phyloP scores from a whole-genome alignment of 129 eudicot species.

The Mikania micrantha region DNA sequence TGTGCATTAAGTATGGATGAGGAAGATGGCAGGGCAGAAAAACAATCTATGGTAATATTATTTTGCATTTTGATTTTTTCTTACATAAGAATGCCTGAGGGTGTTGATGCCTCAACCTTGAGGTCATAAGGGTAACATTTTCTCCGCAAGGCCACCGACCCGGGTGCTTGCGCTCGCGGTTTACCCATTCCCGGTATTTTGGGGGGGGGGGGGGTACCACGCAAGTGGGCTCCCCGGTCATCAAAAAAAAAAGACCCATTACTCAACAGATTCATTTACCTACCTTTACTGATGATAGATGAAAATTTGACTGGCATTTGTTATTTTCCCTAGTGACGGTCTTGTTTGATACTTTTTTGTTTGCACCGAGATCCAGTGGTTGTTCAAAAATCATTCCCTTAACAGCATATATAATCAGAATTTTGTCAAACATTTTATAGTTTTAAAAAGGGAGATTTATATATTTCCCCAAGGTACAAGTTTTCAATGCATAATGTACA shows the following conservation, averaged over 20 bases:
- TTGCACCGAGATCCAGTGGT: constrained; percentile 5
- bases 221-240: too few species aligned
- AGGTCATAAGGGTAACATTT: too few species aligned
- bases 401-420: neutral
- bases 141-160: too few species aligned
- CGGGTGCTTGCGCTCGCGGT: too few species aligned
- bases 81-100: neutral
- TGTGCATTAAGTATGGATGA: constrained; percentile 41
- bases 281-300: neutral
- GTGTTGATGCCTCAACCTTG: too few species aligned
- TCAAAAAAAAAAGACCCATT: too few species aligned
- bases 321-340: neutral
- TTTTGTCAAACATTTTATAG: neutral
- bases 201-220: too few species aligned
- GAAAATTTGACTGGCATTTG: constrained; percentile 1
- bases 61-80: neutral
- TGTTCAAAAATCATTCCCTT: neutral
- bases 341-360: neutral
- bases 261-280: neutral
- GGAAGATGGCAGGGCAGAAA: constrained; percentile 30
- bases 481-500: too few species aligned
- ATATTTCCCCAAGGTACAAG: too few species aligned
- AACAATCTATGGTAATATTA: constrained; percentile 37
- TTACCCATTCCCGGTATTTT: too few species aligned
- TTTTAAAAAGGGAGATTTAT: too few species aligned